Evolutionary conservation across 1,139 yeast species (phyloP).

Genomic region (Saccharomyces hybrid): DNA sequence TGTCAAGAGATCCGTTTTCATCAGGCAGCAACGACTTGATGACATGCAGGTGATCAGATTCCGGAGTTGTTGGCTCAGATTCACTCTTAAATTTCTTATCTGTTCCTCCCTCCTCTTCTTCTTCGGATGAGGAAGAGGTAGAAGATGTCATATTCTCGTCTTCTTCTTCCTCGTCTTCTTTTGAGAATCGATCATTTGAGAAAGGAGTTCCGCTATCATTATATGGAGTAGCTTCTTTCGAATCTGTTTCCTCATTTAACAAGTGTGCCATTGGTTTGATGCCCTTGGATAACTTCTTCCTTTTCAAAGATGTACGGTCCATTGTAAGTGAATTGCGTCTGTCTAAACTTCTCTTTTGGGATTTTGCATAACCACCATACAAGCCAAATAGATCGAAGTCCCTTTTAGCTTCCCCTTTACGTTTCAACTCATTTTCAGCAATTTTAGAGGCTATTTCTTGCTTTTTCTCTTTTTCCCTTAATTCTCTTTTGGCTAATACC

Average conservation of each 20-base stretch:
- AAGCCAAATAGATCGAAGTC: conserved; percentile 29
- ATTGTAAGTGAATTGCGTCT: conserved; percentile 12
- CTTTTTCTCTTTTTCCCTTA: conserved; percentile 29
- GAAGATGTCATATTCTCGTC: conserved; percentile 3
- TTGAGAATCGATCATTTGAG: too few relatives aligned
- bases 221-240: conserved; percentile 35
- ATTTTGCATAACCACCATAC: conserved; percentile 21
- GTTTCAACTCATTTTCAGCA: conserved; percentile 6
- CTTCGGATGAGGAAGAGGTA: background rate
- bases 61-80: conserved; percentile 32
- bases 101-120: conserved; percentile 7
- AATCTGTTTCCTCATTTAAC: conserved; percentile 43
- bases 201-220: conserved; percentile 10
- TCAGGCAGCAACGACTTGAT: conserved; percentile 9
- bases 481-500: conserved; percentile 37
- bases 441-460: conserved; percentile 22
- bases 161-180: too few relatives aligned
- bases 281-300: conserved; percentile 12
- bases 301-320: conserved; percentile 7
- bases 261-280: conserved; percentile 61
- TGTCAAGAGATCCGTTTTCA: conserved; percentile 1
- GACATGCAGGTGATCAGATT: conserved; percentile 10
- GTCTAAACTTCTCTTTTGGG: conserved; percentile 16
- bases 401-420: conserved; percentile 12
- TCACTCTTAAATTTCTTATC: conserved; percentile 16